Conservation (phyloP, 2,329 filamentous ascomycete species). For the Cadophora sp. region DNA sequence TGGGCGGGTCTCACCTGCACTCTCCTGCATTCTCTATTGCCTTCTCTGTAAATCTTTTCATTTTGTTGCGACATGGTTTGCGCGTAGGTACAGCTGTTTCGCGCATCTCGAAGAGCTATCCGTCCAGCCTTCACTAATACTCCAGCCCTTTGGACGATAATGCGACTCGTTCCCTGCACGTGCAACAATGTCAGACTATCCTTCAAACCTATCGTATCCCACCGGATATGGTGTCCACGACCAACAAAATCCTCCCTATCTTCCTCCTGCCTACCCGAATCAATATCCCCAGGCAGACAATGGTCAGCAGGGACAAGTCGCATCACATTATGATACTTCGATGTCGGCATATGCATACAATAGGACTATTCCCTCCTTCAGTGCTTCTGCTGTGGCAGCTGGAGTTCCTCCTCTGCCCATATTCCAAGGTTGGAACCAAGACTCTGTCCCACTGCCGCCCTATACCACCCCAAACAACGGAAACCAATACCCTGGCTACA, state of each 20-base stretch:
- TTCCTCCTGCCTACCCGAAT: conserved; percentile 36
- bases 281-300: conserved; percentile 38
- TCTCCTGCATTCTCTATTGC: conserved; percentile 9
- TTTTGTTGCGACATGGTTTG: conserved; percentile 36
- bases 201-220: conserved; percentile 51
- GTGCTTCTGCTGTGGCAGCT: conserved; percentile 35
- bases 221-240: conserved; percentile 39
- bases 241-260: conserved; percentile 38
- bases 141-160: conserved; percentile 26
- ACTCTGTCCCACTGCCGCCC: conserved; percentile 34
- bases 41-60: conserved; percentile 30
- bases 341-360: conserved; percentile 42
- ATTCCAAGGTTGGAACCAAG: conserved; percentile 44
- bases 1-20: conserved; percentile 4
- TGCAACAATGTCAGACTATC: conserved; percentile 54
- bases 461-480: conserved; percentile 33
- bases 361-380: conserved; percentile 37
- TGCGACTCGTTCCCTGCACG: conserved; percentile 28
- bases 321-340: conserved; percentile 37
- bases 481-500: conserved; percentile 31
- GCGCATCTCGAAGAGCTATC: conserved; percentile 28
- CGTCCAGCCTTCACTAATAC: conserved; percentile 30
- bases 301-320: conserved; percentile 36
- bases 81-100: conserved; percentile 32
- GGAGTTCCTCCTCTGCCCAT: conserved; percentile 41